Conservation (phyloP, 1,284 basidiomycete genomes). For the Ganoderma multipileum region DNA sequence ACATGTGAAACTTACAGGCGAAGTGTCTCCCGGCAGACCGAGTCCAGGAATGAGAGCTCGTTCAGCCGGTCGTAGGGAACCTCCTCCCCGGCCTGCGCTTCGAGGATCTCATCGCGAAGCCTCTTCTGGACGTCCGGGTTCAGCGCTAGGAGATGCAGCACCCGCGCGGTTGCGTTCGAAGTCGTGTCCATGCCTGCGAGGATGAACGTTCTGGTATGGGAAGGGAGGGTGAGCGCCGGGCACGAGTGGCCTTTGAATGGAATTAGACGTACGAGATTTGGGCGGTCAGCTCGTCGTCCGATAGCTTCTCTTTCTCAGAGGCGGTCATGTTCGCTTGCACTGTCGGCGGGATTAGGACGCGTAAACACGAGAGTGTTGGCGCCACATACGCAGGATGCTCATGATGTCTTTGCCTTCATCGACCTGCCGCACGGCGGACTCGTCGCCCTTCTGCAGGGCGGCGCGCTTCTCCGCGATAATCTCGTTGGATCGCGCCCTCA, state of each 20-base stretch:
- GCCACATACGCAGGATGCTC: slow-evolving; percentile 48
- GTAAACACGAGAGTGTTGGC: too few relatives aligned
- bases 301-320: slow-evolving; percentile 26
- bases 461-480: slow-evolving; percentile 48
- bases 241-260: too few relatives aligned
- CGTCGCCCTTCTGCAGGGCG: slow-evolving; percentile 31
- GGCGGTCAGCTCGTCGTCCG: slow-evolving; percentile 35
- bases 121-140: slow-evolving; percentile 15
- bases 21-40: slow-evolving; percentile 42
- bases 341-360: neutral
- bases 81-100: slow-evolving; percentile 27
- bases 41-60: slow-evolving; percentile 42
- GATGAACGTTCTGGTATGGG: slow-evolving; percentile 31
- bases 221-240: neutral
- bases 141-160: slow-evolving; percentile 32
- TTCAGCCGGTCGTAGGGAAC: slow-evolving; percentile 40
- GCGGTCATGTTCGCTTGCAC: slow-evolving; percentile 39
- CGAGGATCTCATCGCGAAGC: slow-evolving; percentile 35
- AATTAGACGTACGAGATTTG: slow-evolving; percentile 34
- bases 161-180: slow-evolving; percentile 37
- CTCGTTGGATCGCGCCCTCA: slow-evolving; percentile 44
- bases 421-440: slow-evolving; percentile 37
- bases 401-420: slow-evolving; percentile 52
- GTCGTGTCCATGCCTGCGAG: slow-evolving; percentile 41
- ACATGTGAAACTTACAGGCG: slow-evolving; percentile 30